Evolutionary conservation across 768 basidiomycete species (phyloP).

Genomic region (Serendipita indica): DNA sequence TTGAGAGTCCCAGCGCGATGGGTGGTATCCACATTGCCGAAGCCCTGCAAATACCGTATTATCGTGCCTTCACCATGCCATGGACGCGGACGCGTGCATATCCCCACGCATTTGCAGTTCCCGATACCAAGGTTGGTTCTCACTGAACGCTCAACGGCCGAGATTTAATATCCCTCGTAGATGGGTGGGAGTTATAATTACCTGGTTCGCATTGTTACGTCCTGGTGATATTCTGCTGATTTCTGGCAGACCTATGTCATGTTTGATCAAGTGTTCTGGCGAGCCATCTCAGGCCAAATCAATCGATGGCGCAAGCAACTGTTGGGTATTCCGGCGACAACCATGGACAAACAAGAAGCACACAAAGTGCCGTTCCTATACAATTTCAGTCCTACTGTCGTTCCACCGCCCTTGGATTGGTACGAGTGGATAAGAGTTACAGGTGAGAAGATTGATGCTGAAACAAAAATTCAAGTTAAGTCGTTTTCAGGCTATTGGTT

Average conservation of each 20-base stretch:
- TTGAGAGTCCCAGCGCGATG: slow-evolving; percentile 97
- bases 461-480: neutral
- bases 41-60: slow-evolving; percentile 85
- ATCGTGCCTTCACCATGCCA: slow-evolving; percentile 92
- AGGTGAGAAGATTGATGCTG: slow-evolving; percentile 29
- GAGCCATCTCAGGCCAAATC: slow-evolving; percentile 83
- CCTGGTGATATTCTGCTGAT: slow-evolving; percentile 1
- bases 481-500: slow-evolving; percentile 72
- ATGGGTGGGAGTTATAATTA: slow-evolving; percentile 98
- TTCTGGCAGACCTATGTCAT: slow-evolving; percentile 67
- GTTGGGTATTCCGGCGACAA: slow-evolving; percentile 64
- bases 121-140: slow-evolving; percentile 65
- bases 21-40: slow-evolving; percentile 95
- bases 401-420: slow-evolving; percentile 94
- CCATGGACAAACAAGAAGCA: slow-evolving; percentile 87
- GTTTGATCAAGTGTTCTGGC: slow-evolving; percentile 98
- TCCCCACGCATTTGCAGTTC: slow-evolving; percentile 95
- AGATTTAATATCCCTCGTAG: slow-evolving; percentile 23
- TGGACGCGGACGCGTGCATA: slow-evolving; percentile 95
- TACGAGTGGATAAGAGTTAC: slow-evolving; percentile 96
- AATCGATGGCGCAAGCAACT: slow-evolving; percentile 81
- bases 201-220: slow-evolving; percentile 46
- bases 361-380: slow-evolving; percentile 97
- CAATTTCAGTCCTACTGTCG: slow-evolving; percentile 83
- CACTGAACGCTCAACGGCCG: neutral